Conservation (phyloP, 192 early-diverging fungal species). For the Gryganskiella cystojenkinii region DNA sequence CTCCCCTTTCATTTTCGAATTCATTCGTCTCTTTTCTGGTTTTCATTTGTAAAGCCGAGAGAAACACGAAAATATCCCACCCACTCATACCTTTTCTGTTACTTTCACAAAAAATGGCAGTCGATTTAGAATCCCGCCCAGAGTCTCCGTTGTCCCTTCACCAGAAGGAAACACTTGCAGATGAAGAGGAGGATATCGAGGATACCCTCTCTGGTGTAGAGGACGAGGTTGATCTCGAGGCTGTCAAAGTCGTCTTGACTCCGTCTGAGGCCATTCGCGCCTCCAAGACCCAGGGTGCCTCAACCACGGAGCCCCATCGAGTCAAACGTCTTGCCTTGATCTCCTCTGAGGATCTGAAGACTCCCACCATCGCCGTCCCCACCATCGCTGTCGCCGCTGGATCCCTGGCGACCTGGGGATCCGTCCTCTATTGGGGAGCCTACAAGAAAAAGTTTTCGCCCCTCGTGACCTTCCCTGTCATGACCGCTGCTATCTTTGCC, state of each 20-base stretch:
- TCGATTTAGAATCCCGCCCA: too few relatives aligned
- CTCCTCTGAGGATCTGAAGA: conserved; percentile 43
- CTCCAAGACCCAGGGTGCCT: background rate
- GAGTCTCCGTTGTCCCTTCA: too few relatives aligned
- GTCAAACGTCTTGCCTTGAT: conserved; percentile 30
- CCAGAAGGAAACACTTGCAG: too few relatives aligned
- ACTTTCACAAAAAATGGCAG: too few relatives aligned
- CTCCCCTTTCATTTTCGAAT: too few relatives aligned
- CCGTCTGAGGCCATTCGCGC: conserved; percentile 4
- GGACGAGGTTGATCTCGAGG: background rate
- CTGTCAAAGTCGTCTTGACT: conserved; percentile 1
- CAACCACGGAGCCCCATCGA: background rate
- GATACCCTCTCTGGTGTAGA: background rate
- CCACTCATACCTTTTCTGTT: too few relatives aligned
- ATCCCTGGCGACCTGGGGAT: conserved; percentile 18
- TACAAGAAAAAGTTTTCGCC: conserved; percentile 36
- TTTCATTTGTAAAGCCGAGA: too few relatives aligned
- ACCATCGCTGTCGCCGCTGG: conserved; percentile 38
- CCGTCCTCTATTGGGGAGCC: conserved; percentile 30
- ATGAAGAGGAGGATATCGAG: conserved; percentile 2
- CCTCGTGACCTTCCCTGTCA: conserved; percentile 24
- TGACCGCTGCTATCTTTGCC: conserved; percentile 40
- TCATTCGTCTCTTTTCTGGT: too few relatives aligned
- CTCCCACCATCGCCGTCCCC: conserved; percentile 38
- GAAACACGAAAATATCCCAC: too few relatives aligned